Conservation (phyloP, 306 rosid genomes). For the Rosa persica region DNA sequence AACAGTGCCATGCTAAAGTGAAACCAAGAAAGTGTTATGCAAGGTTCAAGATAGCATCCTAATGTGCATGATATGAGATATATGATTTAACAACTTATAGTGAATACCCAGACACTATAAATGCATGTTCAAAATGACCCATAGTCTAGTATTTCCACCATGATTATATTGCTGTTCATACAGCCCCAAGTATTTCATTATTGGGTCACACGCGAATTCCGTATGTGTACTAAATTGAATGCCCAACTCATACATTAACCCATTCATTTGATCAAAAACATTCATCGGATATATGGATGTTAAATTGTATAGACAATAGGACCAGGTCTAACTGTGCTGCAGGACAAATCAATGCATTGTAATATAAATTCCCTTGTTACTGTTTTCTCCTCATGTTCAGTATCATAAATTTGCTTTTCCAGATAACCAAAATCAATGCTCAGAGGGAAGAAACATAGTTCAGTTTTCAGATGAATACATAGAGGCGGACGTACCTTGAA, state of each 20-base stretch:
- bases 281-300: neutral
- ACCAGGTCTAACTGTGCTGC: neutral
- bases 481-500: constrained; percentile 55
- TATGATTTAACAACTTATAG: constrained; percentile 1
- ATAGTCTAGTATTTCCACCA: neutral
- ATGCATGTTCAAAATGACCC: neutral
- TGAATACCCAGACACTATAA: neutral
- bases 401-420: neutral
- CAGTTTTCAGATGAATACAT: constrained; percentile 10
- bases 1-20: neutral
- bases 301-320: neutral
- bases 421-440: neutral
- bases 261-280: neutral
- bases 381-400: constrained; percentile 1
- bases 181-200: neutral
- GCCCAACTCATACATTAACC: neutral
- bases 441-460: neutral
- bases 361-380: neutral
- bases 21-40: neutral
- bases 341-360: neutral
- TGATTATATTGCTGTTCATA: neutral
- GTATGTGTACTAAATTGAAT: neutral
- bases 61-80: neutral
- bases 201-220: neutral
- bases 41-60: neutral